Evolutionary conservation across 1,139 yeast species (phyloP), one percentile per base, ranked within the genome.

Genomic region (Citeromyces hawaiiensis): DNA sequence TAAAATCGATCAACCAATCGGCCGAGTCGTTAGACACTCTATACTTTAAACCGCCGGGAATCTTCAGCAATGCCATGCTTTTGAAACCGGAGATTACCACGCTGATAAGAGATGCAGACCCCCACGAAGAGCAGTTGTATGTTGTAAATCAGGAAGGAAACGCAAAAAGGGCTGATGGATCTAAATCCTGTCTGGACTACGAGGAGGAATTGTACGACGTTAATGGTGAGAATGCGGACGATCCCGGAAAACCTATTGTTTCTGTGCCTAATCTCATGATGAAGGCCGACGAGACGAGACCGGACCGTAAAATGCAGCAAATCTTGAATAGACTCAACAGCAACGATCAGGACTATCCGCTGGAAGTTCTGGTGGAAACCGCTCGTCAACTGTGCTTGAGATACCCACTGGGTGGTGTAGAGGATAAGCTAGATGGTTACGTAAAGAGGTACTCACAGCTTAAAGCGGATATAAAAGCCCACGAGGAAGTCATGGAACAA

Each of bases 61-160:
- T 74, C 30, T 80, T 79, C 56, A 74, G 85, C 33, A 78, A 78
- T 49, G 76, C 87, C 4, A 38, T 48, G 35, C 60, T 78, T 16
- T 64, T 74, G 29, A 60, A 68, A 30, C 79, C 79, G 1, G 69
- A 70, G 32, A 75, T 78, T 43, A 75, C 80, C 4, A 58, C 66
- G n/a, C 57, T 79, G 33, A 60, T 80, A 27, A 66, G 78, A 45
- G 86, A 78, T 53, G 75, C 83, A 2, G 72, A 73, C 29, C 53
- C 53, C 1, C 70, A 68, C 38, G 87, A 78, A 47, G 68, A 61
- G 21, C 57, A 68, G 2, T 52, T 77, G 36, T 76, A 75, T 48
- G 60, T 56, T 31, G 57, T 67, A n/a, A 57, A 53, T 44, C 40
- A 45, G 21, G 40, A 44, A 41, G 23, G 49, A 44, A 38, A 39